Percentiles rank a stretch among this genome's conserved stretches.
Evolutionary conservation across 768 basidiomycete genomes (phyloP).

Genomic region (Trametes villosa): DNA sequence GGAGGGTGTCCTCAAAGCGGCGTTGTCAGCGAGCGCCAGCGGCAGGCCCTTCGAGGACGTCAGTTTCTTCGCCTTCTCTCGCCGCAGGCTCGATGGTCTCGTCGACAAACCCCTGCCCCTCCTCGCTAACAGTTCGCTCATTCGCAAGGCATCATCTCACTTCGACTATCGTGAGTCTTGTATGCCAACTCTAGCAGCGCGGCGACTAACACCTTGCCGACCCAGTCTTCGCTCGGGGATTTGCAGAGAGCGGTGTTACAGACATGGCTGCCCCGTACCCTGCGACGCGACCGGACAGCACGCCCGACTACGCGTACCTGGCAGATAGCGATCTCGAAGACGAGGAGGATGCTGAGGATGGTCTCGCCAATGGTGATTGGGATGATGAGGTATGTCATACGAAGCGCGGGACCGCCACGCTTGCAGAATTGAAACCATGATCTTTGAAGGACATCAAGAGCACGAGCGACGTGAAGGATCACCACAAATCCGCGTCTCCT

Average conservation of each 20-base stretch:
- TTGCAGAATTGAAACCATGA: no score
- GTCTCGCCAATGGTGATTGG: no score
- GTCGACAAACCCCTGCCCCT: neutral
- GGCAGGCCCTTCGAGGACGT: neutral
- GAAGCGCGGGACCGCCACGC: no score
- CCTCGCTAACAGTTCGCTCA: neutral
- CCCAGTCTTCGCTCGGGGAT: conserved; percentile 7
- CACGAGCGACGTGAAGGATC: no score
- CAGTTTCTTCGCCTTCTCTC: neutral
- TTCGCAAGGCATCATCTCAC: neutral
- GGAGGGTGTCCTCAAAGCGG: neutral
- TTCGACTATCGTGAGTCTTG: conserved; percentile 9
- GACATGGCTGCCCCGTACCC: conserved; percentile 16
- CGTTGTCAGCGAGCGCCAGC: neutral
- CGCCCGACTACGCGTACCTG: conserved; percentile 1
- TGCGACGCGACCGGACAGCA: neutral
- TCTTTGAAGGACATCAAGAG: no score
- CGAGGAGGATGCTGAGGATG: no score
- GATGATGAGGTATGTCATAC: no score
- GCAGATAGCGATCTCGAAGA: conserved; percentile 18
- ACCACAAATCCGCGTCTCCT: no score
- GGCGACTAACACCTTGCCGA: neutral
- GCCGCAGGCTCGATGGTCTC: neutral
- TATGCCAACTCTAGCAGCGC: neutral
- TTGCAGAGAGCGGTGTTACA: conserved; percentile 2